A percentile compares a stretch with the other conserved stretches of the same genome.
Conservation (phyloP, 1,284 basidiomycete genomes). For the Anthracocystis walkeri region DNA sequence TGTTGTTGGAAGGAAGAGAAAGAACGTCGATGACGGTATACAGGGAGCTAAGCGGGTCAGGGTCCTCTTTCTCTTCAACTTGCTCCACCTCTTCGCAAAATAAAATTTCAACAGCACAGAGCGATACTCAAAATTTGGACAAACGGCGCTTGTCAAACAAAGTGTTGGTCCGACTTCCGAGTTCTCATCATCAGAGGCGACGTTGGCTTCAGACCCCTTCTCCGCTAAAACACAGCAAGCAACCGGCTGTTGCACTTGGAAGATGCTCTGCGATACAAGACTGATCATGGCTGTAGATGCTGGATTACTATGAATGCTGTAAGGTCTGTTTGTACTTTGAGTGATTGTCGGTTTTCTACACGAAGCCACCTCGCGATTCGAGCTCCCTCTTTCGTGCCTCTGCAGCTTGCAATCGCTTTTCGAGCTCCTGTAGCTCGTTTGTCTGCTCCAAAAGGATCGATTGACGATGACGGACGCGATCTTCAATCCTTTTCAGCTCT, state of each 20-base stretch:
- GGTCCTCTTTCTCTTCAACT: slow-evolving; percentile 2
- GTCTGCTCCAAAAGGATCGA: slow-evolving; percentile 55
- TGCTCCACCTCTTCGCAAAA: slow-evolving; percentile 5
- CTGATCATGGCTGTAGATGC: background rate
- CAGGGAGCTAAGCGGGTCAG: background rate
- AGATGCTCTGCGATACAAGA: background rate
- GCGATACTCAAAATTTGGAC: slow-evolving; percentile 1
- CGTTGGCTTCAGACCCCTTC: background rate
- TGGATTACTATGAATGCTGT: background rate
- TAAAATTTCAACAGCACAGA: background rate
- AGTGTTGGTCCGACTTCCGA: slow-evolving; percentile 8
- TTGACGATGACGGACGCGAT: slow-evolving; percentile 56
- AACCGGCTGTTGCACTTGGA: no score
- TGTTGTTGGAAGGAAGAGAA: background rate
- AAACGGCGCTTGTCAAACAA: background rate
- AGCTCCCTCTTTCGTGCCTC: slow-evolving; percentile 58
- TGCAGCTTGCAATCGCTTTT: slow-evolving; percentile 59
- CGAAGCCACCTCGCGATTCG: slow-evolving; percentile 45
- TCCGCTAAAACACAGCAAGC: background rate
- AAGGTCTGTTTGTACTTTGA: background rate
- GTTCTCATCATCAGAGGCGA: no score
- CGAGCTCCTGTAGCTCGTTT: slow-evolving; percentile 61
- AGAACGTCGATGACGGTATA: background rate
- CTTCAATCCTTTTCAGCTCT: slow-evolving; percentile 49
- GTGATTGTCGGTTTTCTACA: slow-evolving; percentile 7